Conservation (phyloP, 441 rosid species). For the Euphorbia corollata region DNA sequence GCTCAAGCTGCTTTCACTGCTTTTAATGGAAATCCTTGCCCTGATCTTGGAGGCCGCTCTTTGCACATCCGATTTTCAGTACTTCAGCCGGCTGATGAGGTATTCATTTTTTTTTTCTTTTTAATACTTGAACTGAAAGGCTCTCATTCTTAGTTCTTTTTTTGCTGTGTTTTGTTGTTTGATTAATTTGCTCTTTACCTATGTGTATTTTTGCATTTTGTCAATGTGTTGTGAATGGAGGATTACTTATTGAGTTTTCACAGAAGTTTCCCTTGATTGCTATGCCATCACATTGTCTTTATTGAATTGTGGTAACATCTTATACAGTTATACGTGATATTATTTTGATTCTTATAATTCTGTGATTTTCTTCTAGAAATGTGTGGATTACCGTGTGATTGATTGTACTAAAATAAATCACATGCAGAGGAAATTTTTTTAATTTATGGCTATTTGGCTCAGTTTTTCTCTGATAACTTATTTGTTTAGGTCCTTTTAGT, state of each 20-base stretch:
- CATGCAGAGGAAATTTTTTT: not conserved
- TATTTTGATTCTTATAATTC: not conserved
- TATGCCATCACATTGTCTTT: not conserved
- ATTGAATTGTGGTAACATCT: not conserved
- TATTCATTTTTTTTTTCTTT: slow-evolving; percentile 5
- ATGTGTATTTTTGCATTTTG: not conserved
- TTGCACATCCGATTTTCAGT: slow-evolving; percentile 69
- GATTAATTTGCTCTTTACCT: not conserved
- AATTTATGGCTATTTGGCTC: not conserved
- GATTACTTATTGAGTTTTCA: not conserved
- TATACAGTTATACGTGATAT: not conserved
- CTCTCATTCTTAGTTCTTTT: not conserved
- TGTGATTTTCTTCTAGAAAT: not conserved
- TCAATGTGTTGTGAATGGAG: not conserved
- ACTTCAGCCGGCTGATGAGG: slow-evolving; percentile 38
- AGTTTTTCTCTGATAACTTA: not conserved
- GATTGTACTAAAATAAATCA: not conserved
- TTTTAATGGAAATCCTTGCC: slow-evolving; percentile 47
- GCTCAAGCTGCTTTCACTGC: slow-evolving; percentile 59
- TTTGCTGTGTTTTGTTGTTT: not conserved
- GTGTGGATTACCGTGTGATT: not conserved
- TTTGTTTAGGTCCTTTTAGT: not conserved
- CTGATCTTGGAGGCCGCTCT: slow-evolving; percentile 53
- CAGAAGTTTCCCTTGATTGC: not conserved
- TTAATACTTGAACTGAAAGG: too few relatives aligned